Conservation (phyloP, 1,284 basidiomycete species). For the Tilletia setariae region DNA sequence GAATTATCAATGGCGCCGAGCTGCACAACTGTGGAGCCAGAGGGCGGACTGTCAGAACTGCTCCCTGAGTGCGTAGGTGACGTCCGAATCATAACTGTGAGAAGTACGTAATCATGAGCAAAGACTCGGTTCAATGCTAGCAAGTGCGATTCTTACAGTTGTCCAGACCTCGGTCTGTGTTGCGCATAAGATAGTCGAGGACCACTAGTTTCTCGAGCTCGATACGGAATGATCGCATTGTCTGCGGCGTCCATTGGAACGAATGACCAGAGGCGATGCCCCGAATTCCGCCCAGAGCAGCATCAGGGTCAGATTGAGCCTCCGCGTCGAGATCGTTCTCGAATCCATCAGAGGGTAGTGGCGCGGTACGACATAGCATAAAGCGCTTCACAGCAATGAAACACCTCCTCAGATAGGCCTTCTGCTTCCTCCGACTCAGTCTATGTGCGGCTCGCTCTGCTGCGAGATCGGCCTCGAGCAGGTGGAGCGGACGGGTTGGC, state of each 20-base stretch:
- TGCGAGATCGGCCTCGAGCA: conserved; percentile 65
- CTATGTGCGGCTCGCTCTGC: conserved; percentile 64
- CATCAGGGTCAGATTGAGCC: conserved; percentile 57
- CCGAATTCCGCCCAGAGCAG: too few species aligned
- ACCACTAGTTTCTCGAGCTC: conserved; percentile 73
- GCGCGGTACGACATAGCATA: conserved; percentile 63
- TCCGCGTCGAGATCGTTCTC: conserved; percentile 50
- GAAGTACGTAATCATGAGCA: too few species aligned
- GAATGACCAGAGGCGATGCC: conserved; percentile 18
- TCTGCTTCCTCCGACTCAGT: conserved; percentile 41
- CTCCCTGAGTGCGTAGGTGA: too few species aligned
- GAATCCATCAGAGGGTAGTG: conserved; percentile 65
- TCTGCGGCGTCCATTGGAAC: conserved; percentile 74
- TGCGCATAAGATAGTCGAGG: conserved; percentile 80
- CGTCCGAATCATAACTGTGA: too few species aligned
- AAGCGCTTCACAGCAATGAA: conserved; percentile 43
- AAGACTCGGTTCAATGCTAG: too few species aligned
- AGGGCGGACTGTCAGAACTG: too few species aligned
- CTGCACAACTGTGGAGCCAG: not conserved
- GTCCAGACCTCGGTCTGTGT: conserved; percentile 62
- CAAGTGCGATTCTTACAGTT: conserved; percentile 54
- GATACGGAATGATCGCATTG: conserved; percentile 76
- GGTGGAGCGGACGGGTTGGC: conserved; percentile 70
- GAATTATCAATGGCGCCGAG: conserved; percentile 79
- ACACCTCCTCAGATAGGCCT: conserved; percentile 39